Evolutionary conservation across 768 basidiomycete genomes (phyloP), one percentile per base, ranked within the genome.

Genomic region (Hypholoma sublateritium): DNA sequence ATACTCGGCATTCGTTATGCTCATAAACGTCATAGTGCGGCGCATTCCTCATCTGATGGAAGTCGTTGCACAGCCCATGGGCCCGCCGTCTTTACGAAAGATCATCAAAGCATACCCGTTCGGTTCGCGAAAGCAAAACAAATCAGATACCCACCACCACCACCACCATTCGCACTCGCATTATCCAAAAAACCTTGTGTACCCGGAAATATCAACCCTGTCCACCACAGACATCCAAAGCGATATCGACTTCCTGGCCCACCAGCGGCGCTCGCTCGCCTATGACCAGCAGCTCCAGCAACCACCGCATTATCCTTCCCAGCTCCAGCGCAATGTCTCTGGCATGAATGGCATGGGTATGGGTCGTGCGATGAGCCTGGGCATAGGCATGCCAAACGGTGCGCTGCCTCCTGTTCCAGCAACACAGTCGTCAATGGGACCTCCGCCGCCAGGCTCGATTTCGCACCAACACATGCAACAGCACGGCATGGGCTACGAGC

Each of bases 51-150:
- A 71, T 17, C 73, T 77, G 24, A 77, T 82, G 19, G 73, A 59
- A 16, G 28, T 60, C 3, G 44, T 55, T 32, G 42, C 81, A 2
- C 80, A 80, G n/a, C 45, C 67, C 12, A 66, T 61, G 9, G 77
- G 78, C 4, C 75, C 85, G 9, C 88, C 85, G 1, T 81, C 84
- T 9, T 74, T 91, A 28, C 82, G 85, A n/a, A 82, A 87, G 64
- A 81, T 91, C 28, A 72, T 86, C 63, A 86, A 84, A 60, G 75
- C 81, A 13, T 77, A 81, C 56, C 83, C 86, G 0, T 80, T 83
- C 52, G 74, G 72, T 53, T 56, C 68, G 51, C 51, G 63, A 14
- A 70, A 68, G 36, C 67, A 62, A 4, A 70, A 62, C 58, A 71
- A 72, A 61, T 54, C 57, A 19, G 64, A 53, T 51, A 56, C 56